Evolutionary conservation across 2,329 filamentous ascomycete species (phyloP).

Genomic region (Colletotrichum plurivorum): DNA sequence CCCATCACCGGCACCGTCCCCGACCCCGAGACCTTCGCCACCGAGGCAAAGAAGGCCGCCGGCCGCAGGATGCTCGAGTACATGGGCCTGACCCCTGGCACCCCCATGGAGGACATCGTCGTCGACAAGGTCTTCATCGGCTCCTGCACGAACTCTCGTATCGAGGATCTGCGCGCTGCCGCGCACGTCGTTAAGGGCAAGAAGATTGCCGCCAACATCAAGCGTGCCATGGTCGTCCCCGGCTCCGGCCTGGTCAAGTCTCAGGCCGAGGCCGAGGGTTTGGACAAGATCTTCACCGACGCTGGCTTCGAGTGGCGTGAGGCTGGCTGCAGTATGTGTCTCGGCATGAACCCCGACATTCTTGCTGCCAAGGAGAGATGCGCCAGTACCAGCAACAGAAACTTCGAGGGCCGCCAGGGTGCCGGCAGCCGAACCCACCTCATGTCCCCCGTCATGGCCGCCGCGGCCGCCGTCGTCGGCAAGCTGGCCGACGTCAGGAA

Average conservation of each 20-base stretch:
- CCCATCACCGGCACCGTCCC: slow-evolving; percentile 94
- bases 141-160: slow-evolving; percentile 96
- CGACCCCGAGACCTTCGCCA: slow-evolving; percentile 87
- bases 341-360: slow-evolving; percentile 99
- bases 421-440: slow-evolving; percentile 92
- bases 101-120: slow-evolving; percentile 89
- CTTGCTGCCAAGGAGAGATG: slow-evolving; percentile 92
- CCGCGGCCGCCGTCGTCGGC: slow-evolving; percentile 88
- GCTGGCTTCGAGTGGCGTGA: slow-evolving; percentile 99
- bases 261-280: slow-evolving; percentile 90
- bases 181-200: slow-evolving; percentile 89
- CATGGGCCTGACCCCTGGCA: slow-evolving; percentile 92
- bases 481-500: slow-evolving; percentile 94
- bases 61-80: slow-evolving; percentile 91
- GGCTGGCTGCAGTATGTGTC: slow-evolving; percentile 98
- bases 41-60: slow-evolving; percentile 83
- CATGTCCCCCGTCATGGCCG: slow-evolving; percentile 98
- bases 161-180: slow-evolving; percentile 93
- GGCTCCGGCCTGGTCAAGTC: slow-evolving; percentile 95
- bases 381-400: slow-evolving; percentile 95
- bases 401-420: slow-evolving; percentile 97
- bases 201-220: slow-evolving; percentile 89
- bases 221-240: slow-evolving; percentile 95
- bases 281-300: slow-evolving; percentile 92
- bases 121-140: slow-evolving; percentile 99